Conservation (phyloP, 139 green algal species). For the Chlorella sp. region DNA sequence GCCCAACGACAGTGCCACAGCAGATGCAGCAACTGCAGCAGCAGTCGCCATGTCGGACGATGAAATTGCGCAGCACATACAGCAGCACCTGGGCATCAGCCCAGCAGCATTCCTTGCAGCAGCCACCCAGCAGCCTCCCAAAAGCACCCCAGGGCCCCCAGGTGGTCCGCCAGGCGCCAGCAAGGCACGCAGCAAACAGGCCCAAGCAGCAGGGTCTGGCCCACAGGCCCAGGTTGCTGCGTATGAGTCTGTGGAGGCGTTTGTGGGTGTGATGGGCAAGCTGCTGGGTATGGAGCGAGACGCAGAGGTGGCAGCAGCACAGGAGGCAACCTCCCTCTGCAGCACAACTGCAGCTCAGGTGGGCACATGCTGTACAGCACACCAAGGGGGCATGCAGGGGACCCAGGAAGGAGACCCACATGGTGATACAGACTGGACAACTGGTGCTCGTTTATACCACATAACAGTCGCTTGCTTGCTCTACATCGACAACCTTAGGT, state of each 20-base stretch:
- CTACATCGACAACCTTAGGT: neutral
- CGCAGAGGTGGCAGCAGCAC: constrained; percentile 44
- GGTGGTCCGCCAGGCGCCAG: neutral
- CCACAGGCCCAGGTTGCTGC: neutral
- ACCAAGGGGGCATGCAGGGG: neutral
- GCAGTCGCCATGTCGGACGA: too few relatives aligned
- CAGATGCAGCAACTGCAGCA: too few relatives aligned
- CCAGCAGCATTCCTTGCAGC: constrained; percentile 17
- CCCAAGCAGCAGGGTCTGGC: neutral
- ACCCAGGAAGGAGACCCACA: neutral
- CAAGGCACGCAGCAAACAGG: neutral
- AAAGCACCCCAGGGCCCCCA: too few relatives aligned
- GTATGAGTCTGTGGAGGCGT: constrained; percentile 31
- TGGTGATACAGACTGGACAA: too few relatives aligned
- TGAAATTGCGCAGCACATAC: too few relatives aligned
- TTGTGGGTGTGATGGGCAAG: constrained; percentile 29
- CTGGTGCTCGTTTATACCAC: too few relatives aligned
- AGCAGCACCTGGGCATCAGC: neutral
- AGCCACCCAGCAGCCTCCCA: neutral
- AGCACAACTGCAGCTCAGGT: constrained; percentile 36
- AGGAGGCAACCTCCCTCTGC: constrained; percentile 16
- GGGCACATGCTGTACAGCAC: neutral
- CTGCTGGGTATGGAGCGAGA: constrained; percentile 40
- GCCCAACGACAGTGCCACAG: too few relatives aligned
- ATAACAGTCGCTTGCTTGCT: too few relatives aligned